These are phyloP conservation scores for Stachybotrys chlorohalonatus DNA, from an alignment of 2,329 filamentous ascomycete species.

Conservation along the genomic window DNA sequence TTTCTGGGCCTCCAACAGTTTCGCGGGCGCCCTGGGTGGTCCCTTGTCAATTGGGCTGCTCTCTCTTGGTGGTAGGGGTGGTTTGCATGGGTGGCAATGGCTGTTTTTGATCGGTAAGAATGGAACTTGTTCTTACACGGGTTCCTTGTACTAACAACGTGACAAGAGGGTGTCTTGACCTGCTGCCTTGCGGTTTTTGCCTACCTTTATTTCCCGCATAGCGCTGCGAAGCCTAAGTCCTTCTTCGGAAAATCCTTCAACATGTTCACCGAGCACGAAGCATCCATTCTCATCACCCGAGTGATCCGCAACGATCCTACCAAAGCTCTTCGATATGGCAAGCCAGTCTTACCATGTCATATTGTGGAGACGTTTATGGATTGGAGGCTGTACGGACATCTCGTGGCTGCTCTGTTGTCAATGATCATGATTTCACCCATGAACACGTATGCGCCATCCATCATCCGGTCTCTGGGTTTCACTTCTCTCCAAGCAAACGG, in stretches of 20 bases:
- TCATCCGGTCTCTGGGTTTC: constrained; percentile 18
- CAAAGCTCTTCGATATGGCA: constrained; percentile 13
- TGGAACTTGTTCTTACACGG: accelerated
- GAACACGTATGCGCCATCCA: constrained; percentile 19
- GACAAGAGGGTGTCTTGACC: constrained; percentile 15
- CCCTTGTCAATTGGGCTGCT: constrained; percentile 16
- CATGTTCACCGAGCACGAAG: constrained; percentile 14
- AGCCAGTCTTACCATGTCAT: constrained; percentile 13
- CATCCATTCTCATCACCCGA: constrained; percentile 15
- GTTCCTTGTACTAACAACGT: not conserved
- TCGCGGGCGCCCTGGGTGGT: constrained; percentile 16
- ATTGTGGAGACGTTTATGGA: constrained; percentile 16
- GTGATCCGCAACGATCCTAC: constrained; percentile 19
- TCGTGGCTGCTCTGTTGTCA: constrained; percentile 14
- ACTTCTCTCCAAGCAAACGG: constrained; percentile 17
- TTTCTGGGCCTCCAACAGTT: constrained; percentile 19
- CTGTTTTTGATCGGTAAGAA: constrained; percentile 17
- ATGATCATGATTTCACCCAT: constrained; percentile 21
- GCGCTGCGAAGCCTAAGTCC: constrained; percentile 12
- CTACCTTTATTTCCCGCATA: constrained; percentile 18
- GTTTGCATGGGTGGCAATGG: constrained; percentile 20
- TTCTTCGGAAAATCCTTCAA: constrained; percentile 14
- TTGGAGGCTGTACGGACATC: constrained; percentile 18
- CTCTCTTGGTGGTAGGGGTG: constrained; percentile 12
- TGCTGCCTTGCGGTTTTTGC: constrained; percentile 12